A percentile compares a stretch with the other conserved stretches of the same genome.
Conservation (phyloP, 495 filamentous ascomycete species). For the Xylaria curta region DNA sequence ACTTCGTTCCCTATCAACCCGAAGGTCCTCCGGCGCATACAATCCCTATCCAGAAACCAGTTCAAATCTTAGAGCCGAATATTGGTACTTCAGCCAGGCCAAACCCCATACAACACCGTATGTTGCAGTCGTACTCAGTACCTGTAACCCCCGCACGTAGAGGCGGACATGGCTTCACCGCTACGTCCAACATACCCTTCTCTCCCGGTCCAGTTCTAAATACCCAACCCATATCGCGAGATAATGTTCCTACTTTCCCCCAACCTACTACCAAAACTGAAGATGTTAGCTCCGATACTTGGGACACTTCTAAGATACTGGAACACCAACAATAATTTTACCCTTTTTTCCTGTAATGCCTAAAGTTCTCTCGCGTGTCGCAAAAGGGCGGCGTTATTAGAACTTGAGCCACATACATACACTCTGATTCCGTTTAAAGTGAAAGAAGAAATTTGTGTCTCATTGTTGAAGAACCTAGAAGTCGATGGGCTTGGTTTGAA, state of each 20-base stretch:
- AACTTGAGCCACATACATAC: neutral
- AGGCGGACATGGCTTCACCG: conserved; percentile 43
- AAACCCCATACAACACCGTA: conserved; percentile 4
- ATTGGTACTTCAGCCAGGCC: conserved; percentile 14
- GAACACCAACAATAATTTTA: conserved; percentile 22
- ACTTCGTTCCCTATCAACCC: conserved; percentile 49
- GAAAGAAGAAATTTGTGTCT: neutral
- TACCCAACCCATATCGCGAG: conserved; percentile 19
- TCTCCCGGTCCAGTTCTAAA: conserved; percentile 29
- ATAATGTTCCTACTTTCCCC: conserved; percentile 22
- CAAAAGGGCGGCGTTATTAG: neutral
- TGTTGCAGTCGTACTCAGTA: conserved; percentile 28
- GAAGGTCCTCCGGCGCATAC: conserved; percentile 39
- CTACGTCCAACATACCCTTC: conserved; percentile 46
- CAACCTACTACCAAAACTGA: conserved; percentile 28
- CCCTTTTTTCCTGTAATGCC: neutral
- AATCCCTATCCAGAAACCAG: conserved; percentile 33
- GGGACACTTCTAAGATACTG: conserved; percentile 43
- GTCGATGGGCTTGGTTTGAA: neutral
- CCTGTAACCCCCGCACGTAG: conserved; percentile 35
- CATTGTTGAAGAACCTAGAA: neutral
- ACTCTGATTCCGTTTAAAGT: neutral
- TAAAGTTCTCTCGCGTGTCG: neutral
- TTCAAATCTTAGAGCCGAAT: conserved; percentile 50
- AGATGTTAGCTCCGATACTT: conserved; percentile 23